Evolutionary conservation across 169 alveolate species (phyloP).

Genomic region (Plasmodium inui): DNA sequence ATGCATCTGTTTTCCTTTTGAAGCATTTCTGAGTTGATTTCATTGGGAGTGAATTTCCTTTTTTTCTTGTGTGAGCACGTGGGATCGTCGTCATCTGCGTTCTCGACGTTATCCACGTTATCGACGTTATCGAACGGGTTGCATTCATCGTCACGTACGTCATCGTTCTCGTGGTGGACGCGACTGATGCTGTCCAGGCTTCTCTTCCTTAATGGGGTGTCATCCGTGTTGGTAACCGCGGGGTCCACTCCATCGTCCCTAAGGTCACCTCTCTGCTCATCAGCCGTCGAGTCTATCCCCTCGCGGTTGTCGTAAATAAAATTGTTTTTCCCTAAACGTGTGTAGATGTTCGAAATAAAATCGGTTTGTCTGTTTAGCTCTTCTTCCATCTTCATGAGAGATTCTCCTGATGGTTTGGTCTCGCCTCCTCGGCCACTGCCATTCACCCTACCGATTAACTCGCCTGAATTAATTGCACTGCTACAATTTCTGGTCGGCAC

Average conservation of each 20-base stretch:
- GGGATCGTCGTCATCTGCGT: slow-evolving; percentile 4
- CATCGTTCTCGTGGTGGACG: not conserved
- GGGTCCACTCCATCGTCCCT: not conserved
- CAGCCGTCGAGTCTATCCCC: not conserved
- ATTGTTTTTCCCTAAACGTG: slow-evolving; percentile 21
- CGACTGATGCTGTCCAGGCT: not conserved
- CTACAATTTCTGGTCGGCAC: not conserved
- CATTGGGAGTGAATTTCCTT: not conserved
- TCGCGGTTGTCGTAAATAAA: slow-evolving; percentile 7
- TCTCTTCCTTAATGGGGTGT: not conserved
- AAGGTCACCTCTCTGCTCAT: not conserved
- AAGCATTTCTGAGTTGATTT: not conserved
- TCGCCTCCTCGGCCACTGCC: not conserved
- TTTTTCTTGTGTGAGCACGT: not conserved
- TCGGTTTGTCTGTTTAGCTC: slow-evolving; percentile 42
- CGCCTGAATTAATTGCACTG: not conserved
- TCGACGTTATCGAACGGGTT: not conserved
- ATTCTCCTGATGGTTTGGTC: not conserved
- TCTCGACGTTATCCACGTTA: not conserved
- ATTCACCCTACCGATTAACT: not conserved
- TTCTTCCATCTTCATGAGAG: slow-evolving; percentile 21
- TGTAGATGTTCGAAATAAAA: slow-evolving; percentile 44
- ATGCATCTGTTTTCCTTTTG: slow-evolving; percentile 11
- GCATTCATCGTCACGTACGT: slow-evolving; percentile 8
- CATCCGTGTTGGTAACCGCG: not conserved